Percentiles rank a stretch among this genome's conserved stretches.
These are phyloP conservation scores for Gnaphalium uliginosum DNA, from an alignment of 129 eudicot genomes.

Conservation along the genomic window DNA sequence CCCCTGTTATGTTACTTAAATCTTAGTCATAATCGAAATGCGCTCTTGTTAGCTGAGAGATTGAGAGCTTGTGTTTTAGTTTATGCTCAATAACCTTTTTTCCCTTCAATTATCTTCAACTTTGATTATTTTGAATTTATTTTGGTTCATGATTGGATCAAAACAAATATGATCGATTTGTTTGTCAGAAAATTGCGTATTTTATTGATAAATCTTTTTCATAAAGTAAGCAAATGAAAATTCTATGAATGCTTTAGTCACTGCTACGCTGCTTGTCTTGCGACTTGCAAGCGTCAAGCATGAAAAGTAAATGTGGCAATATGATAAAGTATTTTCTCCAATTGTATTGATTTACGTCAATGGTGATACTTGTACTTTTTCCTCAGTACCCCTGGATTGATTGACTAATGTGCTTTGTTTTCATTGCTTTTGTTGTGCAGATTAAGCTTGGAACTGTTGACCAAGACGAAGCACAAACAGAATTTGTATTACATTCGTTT, in stretches of 20 bases:
- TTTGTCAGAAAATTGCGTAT: background rate
- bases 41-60: background rate
- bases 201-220: background rate
- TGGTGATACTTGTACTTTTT: background rate
- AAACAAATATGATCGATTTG: background rate
- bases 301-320: background rate
- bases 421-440: slow-evolving; percentile 35
- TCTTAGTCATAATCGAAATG: background rate
- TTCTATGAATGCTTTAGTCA: background rate
- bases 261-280: background rate
- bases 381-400: background rate
- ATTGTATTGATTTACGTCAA: background rate
- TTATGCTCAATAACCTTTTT: background rate
- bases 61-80: background rate
- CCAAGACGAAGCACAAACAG: slow-evolving; percentile 69
- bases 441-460: slow-evolving; percentile 76
- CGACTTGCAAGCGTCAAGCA: background rate
- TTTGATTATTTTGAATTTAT: background rate
- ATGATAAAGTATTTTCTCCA: background rate
- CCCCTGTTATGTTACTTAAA: background rate
- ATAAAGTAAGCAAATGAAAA: background rate
- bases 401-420: background rate
- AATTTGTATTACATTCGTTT: slow-evolving; percentile 60
- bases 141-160: background rate
- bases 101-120: background rate